Evolutionary conservation across 148 eudicot species (phyloP), one percentile per base, ranked within the genome.

Genomic region (Rheum nobile): DNA sequence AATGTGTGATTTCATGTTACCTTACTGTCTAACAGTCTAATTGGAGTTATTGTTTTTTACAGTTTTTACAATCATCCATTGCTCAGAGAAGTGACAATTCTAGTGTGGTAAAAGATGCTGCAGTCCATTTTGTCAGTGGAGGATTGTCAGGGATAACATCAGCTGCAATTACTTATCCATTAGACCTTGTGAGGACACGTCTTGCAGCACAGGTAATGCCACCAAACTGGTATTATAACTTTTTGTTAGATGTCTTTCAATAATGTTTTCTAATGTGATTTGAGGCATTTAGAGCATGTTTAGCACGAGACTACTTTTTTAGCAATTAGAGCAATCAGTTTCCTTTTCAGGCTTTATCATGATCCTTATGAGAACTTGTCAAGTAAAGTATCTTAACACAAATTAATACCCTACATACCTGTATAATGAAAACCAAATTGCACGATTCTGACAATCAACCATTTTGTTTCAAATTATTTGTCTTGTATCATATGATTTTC

Each of bases 121-220:
- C 80, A 43, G 80, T 92, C 75, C 91, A 87, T 41, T 87, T 92
- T 79, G 84, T 85, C 24, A 86, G 89, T 74, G 97, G 97, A 80
- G 97, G 97, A 32, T 80, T 90, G 73, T 86, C 97, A 16, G 97
- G 97, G 38, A 81, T 92, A 74, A 90, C 96, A 59, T 87, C 97
- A 41, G 97, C 97, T 32, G 79, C 87, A 47, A 85, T 84, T 67
- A 82, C 90, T 14, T 88, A 88, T 77, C 92, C 92, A 17, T 75
- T 88, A 79, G 92, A 88, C 76, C 90, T 88, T 76, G 83, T 88
- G 57, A 81, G 92, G 78, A 88, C 92, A 26, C 88, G 90, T 47
- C 85, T 88, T 74, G 83, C 92, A 22, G 92, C 88, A 38, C 92
- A 88, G 92, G 92, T 88, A 73, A 70, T 28, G 67, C 65, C 19